Conservation (phyloP, 495 filamentous ascomycete species). For the Aspergillus heteromorphus region DNA sequence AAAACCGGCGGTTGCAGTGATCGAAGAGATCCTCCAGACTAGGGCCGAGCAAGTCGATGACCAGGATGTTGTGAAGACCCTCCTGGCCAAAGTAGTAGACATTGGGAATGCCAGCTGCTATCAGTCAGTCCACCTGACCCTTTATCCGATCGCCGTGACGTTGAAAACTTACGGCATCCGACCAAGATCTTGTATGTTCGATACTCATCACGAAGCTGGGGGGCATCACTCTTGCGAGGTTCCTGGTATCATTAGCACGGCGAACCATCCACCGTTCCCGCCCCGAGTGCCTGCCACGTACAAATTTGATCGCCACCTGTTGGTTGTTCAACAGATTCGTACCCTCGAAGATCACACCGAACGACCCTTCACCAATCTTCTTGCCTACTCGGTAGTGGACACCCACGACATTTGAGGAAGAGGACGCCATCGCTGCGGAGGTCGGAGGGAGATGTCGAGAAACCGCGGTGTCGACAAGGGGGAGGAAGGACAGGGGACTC, state of each 20-base stretch:
- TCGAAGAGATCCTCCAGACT: slow-evolving; percentile 98
- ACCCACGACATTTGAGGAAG: slow-evolving; percentile 95
- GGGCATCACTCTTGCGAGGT: slow-evolving; percentile 97
- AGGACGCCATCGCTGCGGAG: slow-evolving; percentile 68
- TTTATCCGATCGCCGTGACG: not conserved
- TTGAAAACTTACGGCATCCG: slow-evolving; percentile 90
- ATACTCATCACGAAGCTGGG: slow-evolving; percentile 97
- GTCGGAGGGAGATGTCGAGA: slow-evolving; percentile 11
- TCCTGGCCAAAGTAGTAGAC: slow-evolving; percentile 99
- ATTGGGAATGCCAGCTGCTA: slow-evolving; percentile 91
- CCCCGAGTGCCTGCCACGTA: slow-evolving; percentile 47
- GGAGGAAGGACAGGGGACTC: slow-evolving; percentile 25
- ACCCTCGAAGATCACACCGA: slow-evolving; percentile 98
- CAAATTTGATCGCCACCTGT: slow-evolving; percentile 99
- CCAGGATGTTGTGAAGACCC: slow-evolving; percentile 97
- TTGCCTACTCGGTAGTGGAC: slow-evolving; percentile 99
- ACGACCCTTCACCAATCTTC: slow-evolving; percentile 98
- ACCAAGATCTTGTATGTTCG: slow-evolving; percentile 99
- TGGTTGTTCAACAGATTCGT: slow-evolving; percentile 99
- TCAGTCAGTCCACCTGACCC: slow-evolving; percentile 16
- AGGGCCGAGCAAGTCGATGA: slow-evolving; percentile 95
- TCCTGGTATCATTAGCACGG: slow-evolving; percentile 54
- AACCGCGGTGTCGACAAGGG: slow-evolving; percentile 19
- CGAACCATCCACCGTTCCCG: not conserved
- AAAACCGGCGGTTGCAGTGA: slow-evolving; percentile 92